Percentiles rank a stretch among this genome's conserved stretches.
phyloP scores from a whole-genome alignment of 441 rosid species.

The Brassica balearica region DNA sequence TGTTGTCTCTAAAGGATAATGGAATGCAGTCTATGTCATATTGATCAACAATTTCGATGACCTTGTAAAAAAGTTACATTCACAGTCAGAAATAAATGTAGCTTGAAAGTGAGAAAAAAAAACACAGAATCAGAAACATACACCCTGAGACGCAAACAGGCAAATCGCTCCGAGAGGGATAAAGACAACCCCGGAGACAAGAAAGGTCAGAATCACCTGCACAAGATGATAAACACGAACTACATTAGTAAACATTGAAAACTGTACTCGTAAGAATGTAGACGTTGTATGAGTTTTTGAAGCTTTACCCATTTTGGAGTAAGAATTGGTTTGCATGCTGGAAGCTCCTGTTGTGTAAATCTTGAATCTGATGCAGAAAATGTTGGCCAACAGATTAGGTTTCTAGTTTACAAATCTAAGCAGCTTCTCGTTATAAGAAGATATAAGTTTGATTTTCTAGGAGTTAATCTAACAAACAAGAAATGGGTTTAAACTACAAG shows the following conservation, averaged over 20 bases:
- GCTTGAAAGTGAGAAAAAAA: neutral
- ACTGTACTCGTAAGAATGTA: neutral
- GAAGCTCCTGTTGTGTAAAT: slow-evolving; percentile 84
- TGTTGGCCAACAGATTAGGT: neutral
- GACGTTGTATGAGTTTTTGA: neutral
- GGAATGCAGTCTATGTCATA: slow-evolving; percentile 47
- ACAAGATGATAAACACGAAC: neutral
- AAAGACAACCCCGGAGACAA: slow-evolving; percentile 44
- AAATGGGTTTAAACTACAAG: neutral
- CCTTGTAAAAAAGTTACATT: neutral
- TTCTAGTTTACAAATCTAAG: neutral
- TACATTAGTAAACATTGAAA: neutral
- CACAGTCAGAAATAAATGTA: neutral
- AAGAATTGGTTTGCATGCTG: slow-evolving; percentile 80
- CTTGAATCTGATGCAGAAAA: slow-evolving; percentile 59
- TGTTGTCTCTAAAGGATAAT: slow-evolving; percentile 36
- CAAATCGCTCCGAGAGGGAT: slow-evolving; percentile 45
- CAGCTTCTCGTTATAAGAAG: neutral
- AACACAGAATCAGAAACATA: slow-evolving; percentile 21
- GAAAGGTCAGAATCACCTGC: slow-evolving; percentile 43
- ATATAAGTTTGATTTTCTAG: slow-evolving; percentile 5
- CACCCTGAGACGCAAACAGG: slow-evolving; percentile 41
- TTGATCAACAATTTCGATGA: slow-evolving; percentile 27
- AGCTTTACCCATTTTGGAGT: slow-evolving; percentile 65
- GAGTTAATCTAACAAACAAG: neutral